Conservation (phyloP, 441 rosid species). For the Cnidoscolus chayamansa region DNA sequence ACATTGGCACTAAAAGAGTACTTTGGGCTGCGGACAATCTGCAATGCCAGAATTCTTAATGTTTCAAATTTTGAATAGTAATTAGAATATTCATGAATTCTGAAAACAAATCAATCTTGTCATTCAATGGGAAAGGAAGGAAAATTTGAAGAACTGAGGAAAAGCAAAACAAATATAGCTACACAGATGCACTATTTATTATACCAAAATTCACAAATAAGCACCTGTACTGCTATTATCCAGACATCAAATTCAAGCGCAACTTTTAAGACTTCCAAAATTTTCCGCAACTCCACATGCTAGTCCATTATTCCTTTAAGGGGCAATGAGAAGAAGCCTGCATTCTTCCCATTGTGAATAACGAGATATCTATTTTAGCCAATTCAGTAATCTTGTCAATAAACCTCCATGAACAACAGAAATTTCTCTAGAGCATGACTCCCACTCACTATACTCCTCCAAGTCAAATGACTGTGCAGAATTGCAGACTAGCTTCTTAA, state of each 20-base stretch:
- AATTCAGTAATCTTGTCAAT: not conserved
- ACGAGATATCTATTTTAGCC: constrained; percentile 9
- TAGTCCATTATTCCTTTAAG: not conserved
- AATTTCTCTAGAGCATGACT: not conserved
- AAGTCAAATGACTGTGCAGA: not conserved
- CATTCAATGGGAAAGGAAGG: constrained; percentile 2
- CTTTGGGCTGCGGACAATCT: constrained; percentile 69
- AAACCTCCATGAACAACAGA: not conserved
- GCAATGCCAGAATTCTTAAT: constrained; percentile 30
- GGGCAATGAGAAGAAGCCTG: constrained; percentile 8
- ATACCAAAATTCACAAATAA: not conserved
- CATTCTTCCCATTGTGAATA: not conserved
- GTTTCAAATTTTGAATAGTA: constrained; percentile 10
- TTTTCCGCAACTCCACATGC: not conserved
- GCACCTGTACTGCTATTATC: not conserved
- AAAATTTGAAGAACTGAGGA: not conserved
- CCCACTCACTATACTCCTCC: not conserved
- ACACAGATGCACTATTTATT: not conserved
- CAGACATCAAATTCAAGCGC: constrained; percentile 6
- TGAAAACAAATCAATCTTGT: not conserved
- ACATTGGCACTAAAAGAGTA: constrained; percentile 80
- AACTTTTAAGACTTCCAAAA: constrained; percentile 3
- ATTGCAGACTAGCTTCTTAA: not conserved
- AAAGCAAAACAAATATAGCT: constrained; percentile 1
- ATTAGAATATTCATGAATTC: not conserved